Conservation (phyloP, 805 yeast species). For the Candida alai region DNA sequence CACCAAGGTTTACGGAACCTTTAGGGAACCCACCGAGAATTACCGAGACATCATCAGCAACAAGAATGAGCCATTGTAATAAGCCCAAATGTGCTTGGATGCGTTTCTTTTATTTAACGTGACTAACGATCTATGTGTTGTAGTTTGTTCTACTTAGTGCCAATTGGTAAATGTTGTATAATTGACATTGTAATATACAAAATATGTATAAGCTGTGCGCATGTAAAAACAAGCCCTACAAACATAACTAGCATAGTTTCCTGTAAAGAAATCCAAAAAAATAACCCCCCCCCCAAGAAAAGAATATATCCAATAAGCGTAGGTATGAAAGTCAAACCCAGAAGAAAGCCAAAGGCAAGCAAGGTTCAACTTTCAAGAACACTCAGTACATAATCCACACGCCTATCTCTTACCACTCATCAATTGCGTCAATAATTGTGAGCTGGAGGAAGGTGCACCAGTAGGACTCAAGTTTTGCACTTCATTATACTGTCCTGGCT, state of each 20-base stretch:
- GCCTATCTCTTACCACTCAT: conserved; percentile 67
- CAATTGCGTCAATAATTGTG: conserved; percentile 78
- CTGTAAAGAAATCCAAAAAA: too few species aligned
- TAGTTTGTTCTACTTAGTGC: not conserved
- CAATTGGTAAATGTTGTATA: too few species aligned
- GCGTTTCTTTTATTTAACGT: not conserved
- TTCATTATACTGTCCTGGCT: conserved; percentile 12
- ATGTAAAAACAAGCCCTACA: not conserved
- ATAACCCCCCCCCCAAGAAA: too few species aligned
- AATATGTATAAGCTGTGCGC: not conserved
- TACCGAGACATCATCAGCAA: conserved; percentile 4
- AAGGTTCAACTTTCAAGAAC: too few species aligned
- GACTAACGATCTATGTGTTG: too few species aligned
- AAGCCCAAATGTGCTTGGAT: too few species aligned
- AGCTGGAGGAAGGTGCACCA: conserved; percentile 47
- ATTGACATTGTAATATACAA: conserved; percentile 1
- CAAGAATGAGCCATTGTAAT: conserved; percentile 3
- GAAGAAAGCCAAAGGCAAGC: not conserved
- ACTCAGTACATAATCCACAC: not conserved
- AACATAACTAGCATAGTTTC: too few species aligned
- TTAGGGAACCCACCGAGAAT: conserved; percentile 15
- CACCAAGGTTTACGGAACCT: conserved; percentile 12
- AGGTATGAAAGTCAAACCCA: too few species aligned
- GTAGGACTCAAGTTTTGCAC: conserved; percentile 9
- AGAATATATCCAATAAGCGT: too few species aligned